A percentile compares a stretch with the other conserved stretches of the same genome.
These are phyloP conservation scores for Rhododendron griersonianum DNA, from an alignment of 148 eudicot species.

Conservation along the genomic window DNA sequence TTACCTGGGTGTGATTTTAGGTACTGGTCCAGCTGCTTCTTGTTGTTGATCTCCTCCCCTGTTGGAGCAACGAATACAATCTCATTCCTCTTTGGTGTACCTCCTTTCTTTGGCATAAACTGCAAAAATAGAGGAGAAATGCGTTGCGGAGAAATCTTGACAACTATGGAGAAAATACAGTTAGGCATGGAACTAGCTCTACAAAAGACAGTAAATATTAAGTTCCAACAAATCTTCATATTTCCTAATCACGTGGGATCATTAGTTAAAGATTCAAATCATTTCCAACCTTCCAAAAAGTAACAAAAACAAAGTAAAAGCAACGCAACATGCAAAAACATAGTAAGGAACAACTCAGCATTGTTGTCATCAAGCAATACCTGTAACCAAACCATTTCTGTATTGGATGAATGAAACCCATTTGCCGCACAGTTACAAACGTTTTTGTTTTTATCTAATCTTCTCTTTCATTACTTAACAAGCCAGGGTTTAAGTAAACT, in stretches of 20 bases:
- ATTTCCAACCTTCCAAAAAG: background rate
- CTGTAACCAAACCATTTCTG: background rate
- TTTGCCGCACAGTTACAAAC: too few species aligned
- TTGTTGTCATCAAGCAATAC: background rate
- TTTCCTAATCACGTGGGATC: background rate
- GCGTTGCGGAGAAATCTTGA: background rate
- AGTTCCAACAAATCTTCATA: background rate
- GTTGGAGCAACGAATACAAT: conserved; percentile 66
- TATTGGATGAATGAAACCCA: background rate
- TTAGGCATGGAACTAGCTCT: background rate
- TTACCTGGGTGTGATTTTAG: conserved; percentile 74
- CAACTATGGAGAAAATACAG: background rate
- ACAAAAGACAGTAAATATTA: background rate
- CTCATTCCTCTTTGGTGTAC: conserved; percentile 68
- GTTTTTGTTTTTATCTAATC: background rate
- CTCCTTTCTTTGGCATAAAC: conserved; percentile 60
- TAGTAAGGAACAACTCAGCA: background rate
- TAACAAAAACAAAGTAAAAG: background rate
- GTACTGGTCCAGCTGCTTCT: conserved; percentile 66
- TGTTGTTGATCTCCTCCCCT: conserved; percentile 69
- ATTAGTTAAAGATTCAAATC: background rate
- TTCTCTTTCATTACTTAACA: background rate
- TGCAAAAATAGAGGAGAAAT: conserved; percentile 18
- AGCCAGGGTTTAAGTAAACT: background rate
- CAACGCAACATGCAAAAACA: background rate